phyloP scores from a whole-genome alignment of 1,284 basidiomycete species.

The Vanrija humicola region DNA sequence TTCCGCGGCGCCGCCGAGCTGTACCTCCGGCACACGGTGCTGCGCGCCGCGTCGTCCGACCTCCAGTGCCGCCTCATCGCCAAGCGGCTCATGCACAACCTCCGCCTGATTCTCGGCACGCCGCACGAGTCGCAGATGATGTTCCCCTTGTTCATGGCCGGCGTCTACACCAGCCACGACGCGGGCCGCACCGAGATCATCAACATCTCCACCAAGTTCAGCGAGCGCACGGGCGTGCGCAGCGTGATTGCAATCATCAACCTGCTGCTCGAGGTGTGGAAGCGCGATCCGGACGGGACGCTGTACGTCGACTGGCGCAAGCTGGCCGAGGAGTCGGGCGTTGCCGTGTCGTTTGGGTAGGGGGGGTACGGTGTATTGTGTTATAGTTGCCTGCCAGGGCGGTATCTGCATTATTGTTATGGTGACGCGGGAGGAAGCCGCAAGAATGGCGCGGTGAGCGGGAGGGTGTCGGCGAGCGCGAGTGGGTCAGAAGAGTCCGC shows the following conservation, averaged over 20 bases:
- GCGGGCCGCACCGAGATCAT: conserved; percentile 21
- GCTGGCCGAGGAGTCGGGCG: conserved; percentile 14
- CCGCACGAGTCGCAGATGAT: conserved; percentile 34
- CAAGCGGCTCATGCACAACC: conserved; percentile 22
- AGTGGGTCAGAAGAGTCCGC: too few relatives aligned
- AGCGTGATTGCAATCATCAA: conserved; percentile 27
- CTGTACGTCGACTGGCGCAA: conserved; percentile 27
- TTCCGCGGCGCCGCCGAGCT: conserved; percentile 31
- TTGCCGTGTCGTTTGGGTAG: too few relatives aligned
- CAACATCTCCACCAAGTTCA: conserved; percentile 25
- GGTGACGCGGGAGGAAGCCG: too few relatives aligned
- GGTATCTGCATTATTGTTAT: too few relatives aligned
- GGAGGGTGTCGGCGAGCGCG: too few relatives aligned
- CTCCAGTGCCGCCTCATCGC: conserved; percentile 29
- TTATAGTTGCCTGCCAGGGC: too few relatives aligned
- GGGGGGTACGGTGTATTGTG: too few relatives aligned
- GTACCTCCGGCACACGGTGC: conserved; percentile 31
- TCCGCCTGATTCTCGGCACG: conserved; percentile 29
- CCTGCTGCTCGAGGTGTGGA: conserved; percentile 31
- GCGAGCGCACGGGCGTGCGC: conserved; percentile 23
- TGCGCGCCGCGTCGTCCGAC: conserved; percentile 20
- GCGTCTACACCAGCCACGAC: conserved; percentile 25
- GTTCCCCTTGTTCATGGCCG: conserved; percentile 37
- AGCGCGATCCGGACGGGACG: conserved; percentile 25
- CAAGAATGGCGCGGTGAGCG: too few relatives aligned